Evolutionary conservation across 768 basidiomycete species (phyloP), one percentile per base, ranked within the genome.

Genomic region (Goffeauzyma gilvescens): DNA sequence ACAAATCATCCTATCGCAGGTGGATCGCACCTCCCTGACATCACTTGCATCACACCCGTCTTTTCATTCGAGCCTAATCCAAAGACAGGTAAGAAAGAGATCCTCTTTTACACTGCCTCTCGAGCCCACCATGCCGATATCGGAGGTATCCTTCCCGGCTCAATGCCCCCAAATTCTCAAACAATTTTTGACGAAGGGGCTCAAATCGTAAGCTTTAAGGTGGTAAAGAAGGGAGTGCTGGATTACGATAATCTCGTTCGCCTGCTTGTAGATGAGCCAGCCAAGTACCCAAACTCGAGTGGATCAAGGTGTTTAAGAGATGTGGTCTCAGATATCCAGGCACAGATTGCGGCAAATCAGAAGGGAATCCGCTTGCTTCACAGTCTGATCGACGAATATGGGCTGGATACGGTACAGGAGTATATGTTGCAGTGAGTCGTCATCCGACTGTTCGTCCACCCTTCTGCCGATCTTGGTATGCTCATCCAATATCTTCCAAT

Each of bases 101-200:
- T 87, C 55, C 82, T 86, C 41, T 86, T 86, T 67, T 87, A 85
- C 55, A 87, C 85, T 6, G 89, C 87, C 12, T 86, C 85, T 10
- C 73, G 89, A 39, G 87, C 84, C 0, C 87, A 95, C 59, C 87
- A 93, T 63, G 84, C 85, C 4, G 86, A 90, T 65, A 58, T 60
- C 34, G 85, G 86, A 1, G 86, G 86, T 0, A 87, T 90, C 49
- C 69, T 85, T 2, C 84, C 87, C 5, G 85, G 62, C 9, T 86
- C 81, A 27, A 96, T 95, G 89, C 89, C 89, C 0, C 87, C 90
- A 0, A 86, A 83, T 2, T 81, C 79, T 9, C 78, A 79, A 50
- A 85, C 74, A 48, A 79, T 93, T 32, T 89, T 82, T 54, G 81
- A 96, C 60, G 89, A 96, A 60, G 89, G 89, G 15, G 90, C 89